These are phyloP conservation scores for Chrysanthemum seticuspe DNA, from an alignment of 129 eudicot genomes.

Conservation along the genomic window DNA sequence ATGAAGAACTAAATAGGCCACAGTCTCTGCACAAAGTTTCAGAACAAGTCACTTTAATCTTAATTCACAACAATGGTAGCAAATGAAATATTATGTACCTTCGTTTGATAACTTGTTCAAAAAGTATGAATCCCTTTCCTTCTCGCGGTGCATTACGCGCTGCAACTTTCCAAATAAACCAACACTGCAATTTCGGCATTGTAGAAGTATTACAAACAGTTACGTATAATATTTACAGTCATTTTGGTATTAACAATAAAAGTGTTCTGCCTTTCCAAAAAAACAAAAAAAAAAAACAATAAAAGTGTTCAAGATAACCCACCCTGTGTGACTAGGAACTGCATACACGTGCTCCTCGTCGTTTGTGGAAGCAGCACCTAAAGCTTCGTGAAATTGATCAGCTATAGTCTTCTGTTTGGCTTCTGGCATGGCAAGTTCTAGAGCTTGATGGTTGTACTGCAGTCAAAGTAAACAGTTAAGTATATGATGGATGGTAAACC, in stretches of 20 bases:
- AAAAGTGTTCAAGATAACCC: conserved; percentile 27
- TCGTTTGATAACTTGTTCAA: conserved; percentile 38
- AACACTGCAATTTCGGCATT: conserved; percentile 33
- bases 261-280: too few species aligned
- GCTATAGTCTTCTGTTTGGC: conserved; percentile 53
- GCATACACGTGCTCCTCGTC: too few species aligned
- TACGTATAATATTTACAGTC: conserved; percentile 5
- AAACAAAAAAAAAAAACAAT: too few species aligned
- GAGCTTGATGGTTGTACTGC: conserved; percentile 42
- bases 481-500: too few species aligned
- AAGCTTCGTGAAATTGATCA: conserved; percentile 59
- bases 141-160: conserved; percentile 61
- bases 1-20: neutral
- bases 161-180: conserved; percentile 77
- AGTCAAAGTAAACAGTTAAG: conserved; percentile 7
- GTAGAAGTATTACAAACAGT: neutral
- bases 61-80: neutral
- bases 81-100: conserved; percentile 31
- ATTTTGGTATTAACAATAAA: neutral
- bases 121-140: conserved; percentile 53
- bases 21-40: conserved; percentile 5
- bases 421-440: conserved; percentile 30
- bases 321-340: conserved; percentile 23
- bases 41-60: neutral
- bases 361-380: too few species aligned